A percentile compares a stretch with the other conserved stretches of the same genome.
Evolutionary conservation across 1,139 yeast species (phyloP).

Genomic region (Candida sp.): DNA sequence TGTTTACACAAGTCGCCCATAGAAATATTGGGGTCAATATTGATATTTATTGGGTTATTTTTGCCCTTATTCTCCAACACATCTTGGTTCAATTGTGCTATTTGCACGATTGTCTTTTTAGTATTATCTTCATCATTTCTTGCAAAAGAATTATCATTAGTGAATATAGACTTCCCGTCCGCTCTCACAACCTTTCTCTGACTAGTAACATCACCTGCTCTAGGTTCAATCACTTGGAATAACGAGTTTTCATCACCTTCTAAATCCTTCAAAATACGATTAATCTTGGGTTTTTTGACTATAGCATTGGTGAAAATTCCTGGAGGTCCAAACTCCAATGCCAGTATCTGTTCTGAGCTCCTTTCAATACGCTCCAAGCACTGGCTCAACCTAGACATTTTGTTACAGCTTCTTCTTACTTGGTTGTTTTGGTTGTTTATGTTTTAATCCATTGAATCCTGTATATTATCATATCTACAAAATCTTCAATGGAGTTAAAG

Average conservation of each 20-base stretch:
- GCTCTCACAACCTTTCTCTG: slow-evolving; percentile 25
- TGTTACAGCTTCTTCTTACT: background rate
- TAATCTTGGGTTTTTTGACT: slow-evolving; percentile 51
- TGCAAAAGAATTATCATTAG: slow-evolving; percentile 3
- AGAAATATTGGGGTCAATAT: slow-evolving; percentile 14
- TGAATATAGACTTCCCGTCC: slow-evolving; percentile 33
- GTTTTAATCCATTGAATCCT: background rate
- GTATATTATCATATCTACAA: background rate
- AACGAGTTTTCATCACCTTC: slow-evolving; percentile 50
- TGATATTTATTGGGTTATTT: slow-evolving; percentile 1
- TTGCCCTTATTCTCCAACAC: background rate
- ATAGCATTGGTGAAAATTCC: slow-evolving; percentile 69
- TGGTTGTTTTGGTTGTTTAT: background rate
- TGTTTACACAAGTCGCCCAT: slow-evolving; percentile 17
- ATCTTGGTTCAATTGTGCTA: background rate
- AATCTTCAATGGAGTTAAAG: background rate
- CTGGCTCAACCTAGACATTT: slow-evolving; percentile 11
- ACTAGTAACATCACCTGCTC: slow-evolving; percentile 4
- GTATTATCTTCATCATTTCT: background rate
- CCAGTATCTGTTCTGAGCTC: slow-evolving; percentile 16
- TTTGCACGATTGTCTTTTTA: background rate
- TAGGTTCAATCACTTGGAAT: slow-evolving; percentile 31
- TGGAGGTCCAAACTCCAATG: slow-evolving; percentile 45
- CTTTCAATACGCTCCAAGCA: slow-evolving; percentile 22
- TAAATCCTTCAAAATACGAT: slow-evolving; percentile 59